A percentile compares a stretch with the other conserved stretches of the same genome.
phyloP scores from a whole-genome alignment of 352 stramenopile species.

The Pythium myriotylum region DNA sequence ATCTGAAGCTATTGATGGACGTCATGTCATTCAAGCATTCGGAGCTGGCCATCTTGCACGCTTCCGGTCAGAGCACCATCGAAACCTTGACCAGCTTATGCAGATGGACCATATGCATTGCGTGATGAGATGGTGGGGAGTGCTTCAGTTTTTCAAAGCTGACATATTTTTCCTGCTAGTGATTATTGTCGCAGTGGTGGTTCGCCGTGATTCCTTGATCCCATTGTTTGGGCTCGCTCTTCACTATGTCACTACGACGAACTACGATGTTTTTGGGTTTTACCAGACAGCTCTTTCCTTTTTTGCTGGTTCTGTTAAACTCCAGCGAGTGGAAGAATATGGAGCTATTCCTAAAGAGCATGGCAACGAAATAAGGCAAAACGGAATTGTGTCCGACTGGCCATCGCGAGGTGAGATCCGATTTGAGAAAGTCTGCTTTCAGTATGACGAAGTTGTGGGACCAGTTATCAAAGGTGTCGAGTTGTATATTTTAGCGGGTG shows the following conservation, averaged over 20 bases:
- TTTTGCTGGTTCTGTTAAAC: slow-evolving; percentile 27
- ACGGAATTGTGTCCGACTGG: no score
- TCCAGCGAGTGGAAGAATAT: slow-evolving; percentile 12
- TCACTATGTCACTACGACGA: slow-evolving; percentile 40
- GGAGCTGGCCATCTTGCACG: slow-evolving; percentile 3
- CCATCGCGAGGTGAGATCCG: no score
- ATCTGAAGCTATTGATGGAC: slow-evolving; percentile 20
- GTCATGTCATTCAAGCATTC: slow-evolving; percentile 19
- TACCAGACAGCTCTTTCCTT: slow-evolving; percentile 55
- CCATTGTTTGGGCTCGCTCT: slow-evolving; percentile 71
- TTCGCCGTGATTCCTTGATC: neutral
- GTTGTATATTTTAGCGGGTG: slow-evolving; percentile 42
- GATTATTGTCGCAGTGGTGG: neutral
- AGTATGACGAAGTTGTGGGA: slow-evolving; percentile 20
- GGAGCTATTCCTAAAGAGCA: slow-evolving; percentile 7
- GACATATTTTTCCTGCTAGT: slow-evolving; percentile 13
- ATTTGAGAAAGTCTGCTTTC: slow-evolving; percentile 33
- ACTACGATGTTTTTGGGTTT: slow-evolving; percentile 9
- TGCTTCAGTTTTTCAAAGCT: slow-evolving; percentile 14
- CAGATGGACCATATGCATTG: slow-evolving; percentile 1
- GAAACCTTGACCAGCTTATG: slow-evolving; percentile 8
- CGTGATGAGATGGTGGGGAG: slow-evolving; percentile 4
- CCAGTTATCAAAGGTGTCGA: slow-evolving; percentile 25
- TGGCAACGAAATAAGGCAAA: no score
- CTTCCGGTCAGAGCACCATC: slow-evolving; percentile 10